Evolutionary conservation across 106 monocot species (phyloP).

Genomic region (Gastrodia elata): DNA sequence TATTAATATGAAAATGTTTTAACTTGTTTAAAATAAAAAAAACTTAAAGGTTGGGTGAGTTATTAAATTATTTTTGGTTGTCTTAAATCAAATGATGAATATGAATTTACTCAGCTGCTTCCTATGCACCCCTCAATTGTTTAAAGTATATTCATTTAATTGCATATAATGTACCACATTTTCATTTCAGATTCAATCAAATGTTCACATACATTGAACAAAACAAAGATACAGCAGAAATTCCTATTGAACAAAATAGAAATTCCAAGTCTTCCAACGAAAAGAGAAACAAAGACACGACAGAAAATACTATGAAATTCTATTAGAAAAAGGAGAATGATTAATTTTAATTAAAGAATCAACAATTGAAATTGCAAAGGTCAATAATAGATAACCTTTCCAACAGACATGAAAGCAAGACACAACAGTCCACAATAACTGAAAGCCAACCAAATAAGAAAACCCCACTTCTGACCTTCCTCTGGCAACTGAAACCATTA

Average conservation of each 20-base stretch:
- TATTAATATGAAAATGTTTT: not conserved
- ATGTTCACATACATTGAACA: not conserved
- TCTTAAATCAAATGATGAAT: not conserved
- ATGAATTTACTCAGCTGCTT: not conserved
- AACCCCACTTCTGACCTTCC: constrained; percentile 87
- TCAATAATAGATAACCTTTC: constrained; percentile 38
- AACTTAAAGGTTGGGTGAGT: not conserved
- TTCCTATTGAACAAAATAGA: not conserved
- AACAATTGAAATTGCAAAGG: not conserved
- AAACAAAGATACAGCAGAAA: not conserved
- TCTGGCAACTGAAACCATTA: constrained; percentile 47
- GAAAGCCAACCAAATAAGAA: constrained; percentile 76
- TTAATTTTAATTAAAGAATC: not conserved
- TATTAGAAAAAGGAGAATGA: not conserved
- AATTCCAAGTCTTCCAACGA: not conserved
- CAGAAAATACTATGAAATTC: not conserved
- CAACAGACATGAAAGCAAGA: constrained; percentile 50
- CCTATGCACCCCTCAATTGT: not conserved
- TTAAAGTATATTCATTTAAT: not conserved
- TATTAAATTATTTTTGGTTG: not conserved
- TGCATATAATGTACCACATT: not conserved
- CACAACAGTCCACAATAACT: constrained; percentile 69
- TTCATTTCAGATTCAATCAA: not conserved
- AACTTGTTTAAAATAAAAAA: not conserved
- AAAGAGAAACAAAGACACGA: not conserved